Evolutionary conservation across 2,329 filamentous ascomycete genomes (phyloP).

Genomic region (Pseudocercospora ulei): DNA sequence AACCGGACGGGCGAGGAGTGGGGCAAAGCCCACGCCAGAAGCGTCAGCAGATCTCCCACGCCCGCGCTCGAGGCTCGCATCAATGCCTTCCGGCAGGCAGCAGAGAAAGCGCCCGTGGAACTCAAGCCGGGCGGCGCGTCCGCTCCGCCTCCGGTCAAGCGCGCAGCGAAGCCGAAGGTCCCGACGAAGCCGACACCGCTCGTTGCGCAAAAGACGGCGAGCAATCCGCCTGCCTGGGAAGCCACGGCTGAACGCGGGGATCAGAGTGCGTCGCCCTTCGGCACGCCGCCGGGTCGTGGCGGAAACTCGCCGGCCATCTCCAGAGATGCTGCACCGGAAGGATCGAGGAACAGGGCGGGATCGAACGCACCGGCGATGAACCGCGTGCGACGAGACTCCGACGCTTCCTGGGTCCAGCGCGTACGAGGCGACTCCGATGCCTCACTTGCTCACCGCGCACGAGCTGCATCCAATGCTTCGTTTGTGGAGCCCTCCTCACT

Average conservation of each 20-base stretch:
- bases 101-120: constrained; percentile 12
- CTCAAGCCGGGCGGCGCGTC: constrained; percentile 8
- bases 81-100: constrained; percentile 30
- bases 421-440: constrained; percentile 28
- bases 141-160: constrained; percentile 64
- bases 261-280: constrained; percentile 64
- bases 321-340: constrained; percentile 4
- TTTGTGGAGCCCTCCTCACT: constrained; percentile 29
- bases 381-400: constrained; percentile 26
- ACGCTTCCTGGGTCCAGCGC: constrained; percentile 26
- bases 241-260: constrained; percentile 37
- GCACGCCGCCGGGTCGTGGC: constrained; percentile 68
- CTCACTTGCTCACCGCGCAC: constrained; percentile 21
- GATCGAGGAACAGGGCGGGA: constrained; percentile 8
- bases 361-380: constrained; percentile 27
- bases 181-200: constrained; percentile 33
- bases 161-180: constrained; percentile 66
- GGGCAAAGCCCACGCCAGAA: constrained; percentile 32
- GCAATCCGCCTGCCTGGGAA: constrained; percentile 33
- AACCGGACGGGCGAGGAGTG: constrained; percentile 25
- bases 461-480: constrained; percentile 27
- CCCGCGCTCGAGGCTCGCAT: constrained; percentile 37
- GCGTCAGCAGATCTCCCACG: constrained; percentile 37
- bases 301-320: constrained; percentile 41
- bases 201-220: constrained; percentile 24